These are phyloP conservation scores for Plantago lanceolata DNA, from an alignment of 305 asterid genomes.

Conservation along the genomic window DNA sequence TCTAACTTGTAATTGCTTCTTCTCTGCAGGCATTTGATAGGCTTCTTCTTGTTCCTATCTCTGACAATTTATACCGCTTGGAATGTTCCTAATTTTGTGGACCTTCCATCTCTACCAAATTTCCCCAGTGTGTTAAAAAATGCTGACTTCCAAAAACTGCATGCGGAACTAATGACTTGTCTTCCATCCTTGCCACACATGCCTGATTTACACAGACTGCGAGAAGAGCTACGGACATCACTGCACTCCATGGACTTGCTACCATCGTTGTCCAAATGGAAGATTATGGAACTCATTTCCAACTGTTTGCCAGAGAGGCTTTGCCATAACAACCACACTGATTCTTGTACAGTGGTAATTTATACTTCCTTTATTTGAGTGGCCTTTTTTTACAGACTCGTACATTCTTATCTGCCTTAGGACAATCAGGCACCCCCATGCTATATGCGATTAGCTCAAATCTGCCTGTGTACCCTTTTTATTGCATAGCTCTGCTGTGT, in stretches of 20 bases:
- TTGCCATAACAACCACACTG: conserved; percentile 60
- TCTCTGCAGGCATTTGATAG: conserved; percentile 87
- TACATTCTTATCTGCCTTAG: not conserved
- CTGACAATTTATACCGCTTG: conserved; percentile 87
- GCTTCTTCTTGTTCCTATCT: conserved; percentile 87
- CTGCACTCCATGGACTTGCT: conserved; percentile 47
- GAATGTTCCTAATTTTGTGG: conserved; percentile 68
- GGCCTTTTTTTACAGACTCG: not conserved
- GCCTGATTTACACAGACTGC: conserved; percentile 65
- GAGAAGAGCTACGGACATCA: conserved; percentile 52
- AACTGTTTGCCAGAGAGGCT: conserved; percentile 80
- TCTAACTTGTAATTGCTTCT: conserved; percentile 13
- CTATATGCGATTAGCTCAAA: not conserved
- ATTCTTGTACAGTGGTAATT: conserved; percentile 65
- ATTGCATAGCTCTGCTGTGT: too few species aligned
- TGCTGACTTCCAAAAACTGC: conserved; percentile 72
- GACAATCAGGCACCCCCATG: not conserved
- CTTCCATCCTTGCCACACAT: conserved; percentile 75
- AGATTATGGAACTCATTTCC: conserved; percentile 60
- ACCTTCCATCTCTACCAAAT: conserved; percentile 53
- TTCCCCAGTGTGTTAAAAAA: conserved; percentile 63
- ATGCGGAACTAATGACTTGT: conserved; percentile 54
- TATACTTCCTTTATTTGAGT: conserved; percentile 12
- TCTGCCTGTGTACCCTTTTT: too few species aligned
- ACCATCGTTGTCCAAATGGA: conserved; percentile 72